Conservation (phyloP, 2,329 filamentous ascomycete species). For the Cytospora leucostoma region DNA sequence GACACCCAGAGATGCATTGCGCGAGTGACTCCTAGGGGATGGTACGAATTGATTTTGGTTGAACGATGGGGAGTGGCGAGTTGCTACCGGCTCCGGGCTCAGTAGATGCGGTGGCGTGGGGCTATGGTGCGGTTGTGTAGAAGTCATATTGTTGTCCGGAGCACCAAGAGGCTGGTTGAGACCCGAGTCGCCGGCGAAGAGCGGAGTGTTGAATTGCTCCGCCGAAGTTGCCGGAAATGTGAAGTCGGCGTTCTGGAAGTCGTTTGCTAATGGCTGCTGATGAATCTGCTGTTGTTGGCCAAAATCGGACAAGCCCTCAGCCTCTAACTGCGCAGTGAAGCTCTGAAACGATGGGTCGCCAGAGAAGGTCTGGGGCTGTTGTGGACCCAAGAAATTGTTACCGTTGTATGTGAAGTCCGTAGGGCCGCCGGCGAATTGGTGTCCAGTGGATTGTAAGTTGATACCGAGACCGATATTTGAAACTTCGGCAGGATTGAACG, state of each 20-base stretch:
- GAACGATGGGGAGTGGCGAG: slow-evolving; percentile 60
- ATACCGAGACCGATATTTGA: slow-evolving; percentile 57
- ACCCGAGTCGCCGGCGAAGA: slow-evolving; percentile 55
- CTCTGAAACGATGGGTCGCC: slow-evolving; percentile 43
- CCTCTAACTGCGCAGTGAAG: slow-evolving; percentile 47
- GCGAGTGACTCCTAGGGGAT: slow-evolving; percentile 52
- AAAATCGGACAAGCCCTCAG: slow-evolving; percentile 45
- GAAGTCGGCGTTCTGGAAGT: slow-evolving; percentile 60
- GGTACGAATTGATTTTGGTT: slow-evolving; percentile 56
- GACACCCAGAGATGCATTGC: slow-evolving; percentile 58
- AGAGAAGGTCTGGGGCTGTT: slow-evolving; percentile 46
- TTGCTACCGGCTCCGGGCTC: slow-evolving; percentile 51
- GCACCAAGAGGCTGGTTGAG: slow-evolving; percentile 48
- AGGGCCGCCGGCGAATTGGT: slow-evolving; percentile 43
- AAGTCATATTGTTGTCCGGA: slow-evolving; percentile 55
- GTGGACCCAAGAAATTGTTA: slow-evolving; percentile 51
- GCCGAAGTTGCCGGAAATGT: slow-evolving; percentile 58
- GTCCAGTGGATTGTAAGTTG: slow-evolving; percentile 55
- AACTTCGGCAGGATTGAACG: slow-evolving; percentile 47
- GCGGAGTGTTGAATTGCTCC: slow-evolving; percentile 62
- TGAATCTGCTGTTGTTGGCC: slow-evolving; percentile 47
- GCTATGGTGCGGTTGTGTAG: slow-evolving; percentile 57
- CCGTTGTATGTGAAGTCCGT: slow-evolving; percentile 47
- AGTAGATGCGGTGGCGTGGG: slow-evolving; percentile 59
- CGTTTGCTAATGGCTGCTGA: slow-evolving; percentile 50